Evolutionary conservation across 352 stramenopile genomes (phyloP), one percentile per base, ranked within the genome.

Genomic region (Pythium folliculosum): DNA sequence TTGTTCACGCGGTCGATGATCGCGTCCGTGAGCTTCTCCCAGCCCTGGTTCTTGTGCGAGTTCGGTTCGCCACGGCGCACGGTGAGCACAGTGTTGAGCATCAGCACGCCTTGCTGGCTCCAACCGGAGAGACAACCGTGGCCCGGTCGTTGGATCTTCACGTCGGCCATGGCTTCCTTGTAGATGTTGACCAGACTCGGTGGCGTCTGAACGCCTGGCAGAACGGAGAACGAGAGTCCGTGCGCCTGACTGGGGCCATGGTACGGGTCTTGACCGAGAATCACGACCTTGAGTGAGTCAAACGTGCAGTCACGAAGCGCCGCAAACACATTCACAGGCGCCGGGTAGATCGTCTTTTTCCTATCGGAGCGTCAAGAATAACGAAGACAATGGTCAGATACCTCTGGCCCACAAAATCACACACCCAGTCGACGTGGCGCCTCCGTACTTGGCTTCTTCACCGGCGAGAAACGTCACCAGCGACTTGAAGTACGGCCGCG

Each of bases 101-200:
- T 81, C 23, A 99, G 77, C 43, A 99, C 97, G 38, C 98, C 97
- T 72, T 99, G 96, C 44, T 88, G 69, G 54, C 92, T 96, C 96
- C 96, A 99, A 22, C 73, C 81, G 35, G 94, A 84, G 32, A 99
- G 83, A 66, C 92, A 95, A 17, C 97, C 97, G 82, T 98, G 94
- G 6, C 58, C 73, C 13, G 95, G 96, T 17, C 74, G 78, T 19
- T 61, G 47, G 67, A 96, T 90, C 45, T 75, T 68, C 12, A 96
- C 77, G 71, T 98, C 92, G 5, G 54, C 75, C 43, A 89, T 79
- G 14, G 94, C 82, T 75, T 99, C 97, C 70, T 99, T 99, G 79
- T 98, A 98, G 61, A 99, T 99, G 77, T 99, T 99, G 48, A 88
- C 86, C 35, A 99, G 81, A 38, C 91, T 99, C 5, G 97, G 97